Evolutionary conservation across 106 monocot species (phyloP).

Genomic region (Dendrobium nobile): DNA sequence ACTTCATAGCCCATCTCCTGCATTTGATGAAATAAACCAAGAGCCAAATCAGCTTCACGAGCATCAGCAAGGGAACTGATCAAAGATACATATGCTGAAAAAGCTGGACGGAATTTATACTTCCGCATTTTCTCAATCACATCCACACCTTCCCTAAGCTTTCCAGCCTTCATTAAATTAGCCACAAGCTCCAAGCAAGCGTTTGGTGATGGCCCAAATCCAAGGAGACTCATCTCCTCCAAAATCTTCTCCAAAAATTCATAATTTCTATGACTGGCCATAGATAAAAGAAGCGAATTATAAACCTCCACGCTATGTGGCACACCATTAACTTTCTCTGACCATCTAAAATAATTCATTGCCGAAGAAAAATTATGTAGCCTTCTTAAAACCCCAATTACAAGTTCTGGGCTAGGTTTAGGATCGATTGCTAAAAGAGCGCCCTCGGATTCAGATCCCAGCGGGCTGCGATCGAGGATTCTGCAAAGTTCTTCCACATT

Average conservation of each 20-base stretch:
- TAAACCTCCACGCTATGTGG: slow-evolving; percentile 53
- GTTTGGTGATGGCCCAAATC: slow-evolving; percentile 41
- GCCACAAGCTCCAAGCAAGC: slow-evolving; percentile 57
- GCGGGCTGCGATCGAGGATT: slow-evolving; percentile 28
- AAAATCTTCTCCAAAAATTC: slow-evolving; percentile 53
- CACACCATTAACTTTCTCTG: slow-evolving; percentile 34
- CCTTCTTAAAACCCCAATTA: slow-evolving; percentile 39
- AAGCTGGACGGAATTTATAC: slow-evolving; percentile 82
- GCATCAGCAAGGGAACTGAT: slow-evolving; percentile 83
- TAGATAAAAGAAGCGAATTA: slow-evolving; percentile 50
- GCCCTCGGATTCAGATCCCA: slow-evolving; percentile 29
- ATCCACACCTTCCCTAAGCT: slow-evolving; percentile 46
- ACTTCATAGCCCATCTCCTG: slow-evolving; percentile 94
- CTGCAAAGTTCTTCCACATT: slow-evolving; percentile 39
- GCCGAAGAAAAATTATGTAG: slow-evolving; percentile 36
- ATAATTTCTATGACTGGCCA: slow-evolving; percentile 38
- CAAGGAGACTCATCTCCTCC: slow-evolving; percentile 84
- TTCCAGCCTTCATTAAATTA: slow-evolving; percentile 38
- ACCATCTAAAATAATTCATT: slow-evolving; percentile 62
- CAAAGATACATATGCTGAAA: slow-evolving; percentile 79
- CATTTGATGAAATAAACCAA: slow-evolving; percentile 87
- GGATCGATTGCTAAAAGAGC: slow-evolving; percentile 28
- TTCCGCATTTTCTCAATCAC: slow-evolving; percentile 56
- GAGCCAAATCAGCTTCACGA: slow-evolving; percentile 56
- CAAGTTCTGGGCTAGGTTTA: slow-evolving; percentile 32